Percentiles rank a stretch among this genome's conserved stretches.
These are phyloP conservation scores for Teratosphaeria pseudoeucalypti DNA, from an alignment of 2,329 filamentous ascomycete genomes.

Conservation along the genomic window DNA sequence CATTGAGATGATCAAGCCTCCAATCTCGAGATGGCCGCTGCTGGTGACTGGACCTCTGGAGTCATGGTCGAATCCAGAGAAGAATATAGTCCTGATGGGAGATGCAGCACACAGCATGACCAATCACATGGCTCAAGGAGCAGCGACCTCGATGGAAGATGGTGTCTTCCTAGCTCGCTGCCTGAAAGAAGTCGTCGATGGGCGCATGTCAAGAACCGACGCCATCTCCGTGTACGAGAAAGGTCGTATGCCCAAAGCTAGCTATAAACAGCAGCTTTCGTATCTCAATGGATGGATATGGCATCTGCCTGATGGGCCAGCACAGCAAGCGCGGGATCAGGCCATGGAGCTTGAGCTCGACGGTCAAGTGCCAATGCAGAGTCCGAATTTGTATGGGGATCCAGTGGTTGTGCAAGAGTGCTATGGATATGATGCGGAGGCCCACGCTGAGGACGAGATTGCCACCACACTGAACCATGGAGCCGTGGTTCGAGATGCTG, in stretches of 20 bases:
- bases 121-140: conserved; percentile 36
- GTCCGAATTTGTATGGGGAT: conserved; percentile 32
- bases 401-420: conserved; percentile 28
- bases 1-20: conserved; percentile 30
- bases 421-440: conserved; percentile 34
- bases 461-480: conserved; percentile 17
- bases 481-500: conserved; percentile 17
- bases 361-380: conserved; percentile 27
- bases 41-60: conserved; percentile 33
- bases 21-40: conserved; percentile 33
- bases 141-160: conserved; percentile 37
- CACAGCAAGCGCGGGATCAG: conserved; percentile 27
- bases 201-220: conserved; percentile 24
- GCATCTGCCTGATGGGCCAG: conserved; percentile 27
- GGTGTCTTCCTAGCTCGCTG: conserved; percentile 32
- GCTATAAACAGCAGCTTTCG: conserved; percentile 33
- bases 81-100: conserved; percentile 36
- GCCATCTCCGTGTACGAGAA: conserved; percentile 32
- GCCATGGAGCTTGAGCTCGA: conserved; percentile 28
- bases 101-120: conserved; percentile 35
- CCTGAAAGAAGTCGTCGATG: conserved; percentile 27
- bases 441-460: conserved; percentile 26
- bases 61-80: conserved; percentile 31
- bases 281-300: conserved; percentile 28
- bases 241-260: conserved; percentile 34